phyloP scores from a whole-genome alignment of 1,284 basidiomycete species.

The Fomitiporia mediterranea region DNA sequence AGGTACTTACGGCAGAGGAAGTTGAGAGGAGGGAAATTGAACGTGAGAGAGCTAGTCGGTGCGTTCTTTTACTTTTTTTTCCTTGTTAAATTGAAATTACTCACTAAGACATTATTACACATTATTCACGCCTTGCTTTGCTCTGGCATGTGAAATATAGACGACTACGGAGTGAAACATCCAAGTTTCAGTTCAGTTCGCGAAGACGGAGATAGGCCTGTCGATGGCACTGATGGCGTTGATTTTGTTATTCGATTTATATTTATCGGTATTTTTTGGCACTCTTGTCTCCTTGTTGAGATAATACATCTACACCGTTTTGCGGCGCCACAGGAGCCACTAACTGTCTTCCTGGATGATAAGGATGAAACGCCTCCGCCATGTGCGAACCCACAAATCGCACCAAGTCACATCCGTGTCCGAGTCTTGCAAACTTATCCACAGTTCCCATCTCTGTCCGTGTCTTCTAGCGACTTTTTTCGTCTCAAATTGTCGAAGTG shows the following conservation, averaged over 20 bases:
- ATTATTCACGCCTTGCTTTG: neutral
- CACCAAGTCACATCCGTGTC: no score
- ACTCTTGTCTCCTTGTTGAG: neutral
- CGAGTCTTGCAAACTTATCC: no score
- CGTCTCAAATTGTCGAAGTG: no score
- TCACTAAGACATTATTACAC: neutral
- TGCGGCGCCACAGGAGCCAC: no score
- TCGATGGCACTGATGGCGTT: no score
- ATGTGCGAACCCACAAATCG: no score
- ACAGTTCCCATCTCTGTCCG: no score
- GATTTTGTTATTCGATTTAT: no score
- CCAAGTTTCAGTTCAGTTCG: constrained; percentile 67
- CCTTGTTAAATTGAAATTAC: neutral
- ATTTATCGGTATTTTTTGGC: no score
- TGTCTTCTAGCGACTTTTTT: no score
- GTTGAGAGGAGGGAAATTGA: constrained; percentile 84
- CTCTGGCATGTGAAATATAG: constrained; percentile 35
- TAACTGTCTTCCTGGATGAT: no score
- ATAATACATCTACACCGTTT: neutral
- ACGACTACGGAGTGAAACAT: constrained; percentile 68
- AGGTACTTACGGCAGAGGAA: constrained; percentile 85
- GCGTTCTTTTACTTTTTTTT: constrained; percentile 29
- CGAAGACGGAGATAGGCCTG: constrained; percentile 39
- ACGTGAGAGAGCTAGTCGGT: constrained; percentile 72
- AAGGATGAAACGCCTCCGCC: no score